Evolutionary conservation across 768 basidiomycete genomes (phyloP).

Genomic region (Rhodotorula taiwanensis): DNA sequence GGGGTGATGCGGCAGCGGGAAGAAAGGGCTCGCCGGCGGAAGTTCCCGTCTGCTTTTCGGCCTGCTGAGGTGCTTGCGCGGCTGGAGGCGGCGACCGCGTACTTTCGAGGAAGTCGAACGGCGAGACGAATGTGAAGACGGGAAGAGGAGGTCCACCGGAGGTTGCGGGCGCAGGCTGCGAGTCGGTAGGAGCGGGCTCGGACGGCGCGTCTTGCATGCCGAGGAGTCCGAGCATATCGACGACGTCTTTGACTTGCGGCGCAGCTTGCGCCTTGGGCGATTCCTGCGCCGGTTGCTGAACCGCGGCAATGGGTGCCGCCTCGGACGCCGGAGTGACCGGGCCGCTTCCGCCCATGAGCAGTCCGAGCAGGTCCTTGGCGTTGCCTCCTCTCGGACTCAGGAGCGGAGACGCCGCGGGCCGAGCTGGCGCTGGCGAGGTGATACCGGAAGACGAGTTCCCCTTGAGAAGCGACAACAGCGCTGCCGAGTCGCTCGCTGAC

Average conservation of each 20-base stretch:
- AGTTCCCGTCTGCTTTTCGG: too few relatives aligned
- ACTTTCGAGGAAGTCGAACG: slow-evolving; percentile 13
- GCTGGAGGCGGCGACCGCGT: background rate
- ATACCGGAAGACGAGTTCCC: background rate
- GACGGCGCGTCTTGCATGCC: background rate
- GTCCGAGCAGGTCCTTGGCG: background rate
- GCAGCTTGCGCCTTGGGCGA: background rate
- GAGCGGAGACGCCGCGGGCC: background rate
- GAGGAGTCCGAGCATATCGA: too few relatives aligned
- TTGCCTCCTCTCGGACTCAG: background rate
- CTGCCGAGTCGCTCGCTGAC: background rate
- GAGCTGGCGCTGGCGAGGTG: background rate
- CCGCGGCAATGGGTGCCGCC: background rate
- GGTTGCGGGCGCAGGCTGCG: too few relatives aligned
- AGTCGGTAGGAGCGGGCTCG: too few relatives aligned
- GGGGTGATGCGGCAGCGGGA: too few relatives aligned
- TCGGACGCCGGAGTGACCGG: background rate
- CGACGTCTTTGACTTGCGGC: too few relatives aligned
- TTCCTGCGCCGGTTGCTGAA: background rate
- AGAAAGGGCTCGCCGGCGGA: too few relatives aligned
- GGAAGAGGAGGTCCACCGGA: background rate
- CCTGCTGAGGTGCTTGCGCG: too few relatives aligned
- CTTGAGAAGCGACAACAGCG: slow-evolving; percentile 3
- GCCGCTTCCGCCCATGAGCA: background rate
- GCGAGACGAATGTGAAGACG: slow-evolving; percentile 18